These are phyloP conservation scores for Aspergillus puulaauensis DNA, from an alignment of 2,329 filamentous ascomycete species.

Conservation along the genomic window DNA sequence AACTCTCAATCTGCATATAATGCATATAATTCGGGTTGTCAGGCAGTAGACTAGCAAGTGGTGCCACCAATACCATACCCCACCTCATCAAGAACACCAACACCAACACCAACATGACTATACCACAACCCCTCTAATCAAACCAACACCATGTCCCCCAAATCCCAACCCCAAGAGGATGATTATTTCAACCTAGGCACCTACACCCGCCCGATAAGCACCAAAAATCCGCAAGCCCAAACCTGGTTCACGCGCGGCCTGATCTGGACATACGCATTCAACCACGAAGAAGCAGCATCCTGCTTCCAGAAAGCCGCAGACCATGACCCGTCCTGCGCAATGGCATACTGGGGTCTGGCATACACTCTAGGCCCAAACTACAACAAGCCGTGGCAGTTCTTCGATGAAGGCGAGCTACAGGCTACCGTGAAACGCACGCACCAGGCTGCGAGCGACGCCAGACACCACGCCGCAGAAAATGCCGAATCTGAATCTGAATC, in stretches of 20 bases:
- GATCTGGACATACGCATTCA: constrained; percentile 39
- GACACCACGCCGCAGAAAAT: constrained; percentile 25
- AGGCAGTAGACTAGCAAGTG: not conserved
- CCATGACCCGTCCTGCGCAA: constrained; percentile 35
- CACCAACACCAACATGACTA: not conserved
- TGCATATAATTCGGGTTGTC: too few species aligned
- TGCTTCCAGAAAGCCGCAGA: constrained; percentile 39
- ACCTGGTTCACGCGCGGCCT: constrained; percentile 37
- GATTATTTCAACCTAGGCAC: constrained; percentile 32
- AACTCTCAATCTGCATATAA: not conserved
- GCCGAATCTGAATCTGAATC: too few species aligned
- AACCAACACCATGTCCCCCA: not conserved
- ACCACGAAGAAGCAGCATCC: constrained; percentile 38
- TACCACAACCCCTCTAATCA: not conserved
- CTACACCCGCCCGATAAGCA: constrained; percentile 35
- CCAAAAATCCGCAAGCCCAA: constrained; percentile 27
- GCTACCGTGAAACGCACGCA: constrained; percentile 49
- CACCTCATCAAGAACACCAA: not conserved
- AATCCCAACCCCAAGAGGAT: not conserved
- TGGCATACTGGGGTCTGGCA: constrained; percentile 48
- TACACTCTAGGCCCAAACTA: constrained; percentile 74
- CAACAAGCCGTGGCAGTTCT: constrained; percentile 75
- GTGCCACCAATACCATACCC: not conserved
- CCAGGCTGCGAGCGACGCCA: constrained; percentile 47
- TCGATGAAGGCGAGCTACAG: constrained; percentile 61